Percentiles rank a stretch among this genome's conserved stretches.
Evolutionary conservation across 108 stramenopile species (phyloP).

Genomic region (Cyclostephanos tholiformis): DNA sequence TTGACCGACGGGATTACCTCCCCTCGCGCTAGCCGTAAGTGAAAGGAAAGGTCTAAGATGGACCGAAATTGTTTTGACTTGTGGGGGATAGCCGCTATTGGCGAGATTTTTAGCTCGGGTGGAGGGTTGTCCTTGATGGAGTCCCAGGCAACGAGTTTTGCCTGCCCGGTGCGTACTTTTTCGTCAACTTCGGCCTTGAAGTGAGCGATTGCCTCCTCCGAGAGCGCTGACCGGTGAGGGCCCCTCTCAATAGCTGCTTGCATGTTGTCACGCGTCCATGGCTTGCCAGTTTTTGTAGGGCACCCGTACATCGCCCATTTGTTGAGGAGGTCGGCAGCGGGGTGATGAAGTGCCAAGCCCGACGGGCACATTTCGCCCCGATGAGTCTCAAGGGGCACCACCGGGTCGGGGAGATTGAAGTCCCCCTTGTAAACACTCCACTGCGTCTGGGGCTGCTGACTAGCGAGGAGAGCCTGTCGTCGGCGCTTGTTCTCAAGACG

Average conservation of each 20-base stretch:
- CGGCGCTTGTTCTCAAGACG: too few species aligned
- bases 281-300: neutral
- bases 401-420: conserved; percentile 10
- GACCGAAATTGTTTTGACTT: neutral
- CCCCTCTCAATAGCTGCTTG: too few species aligned
- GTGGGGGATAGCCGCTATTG: too few species aligned
- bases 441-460: neutral
- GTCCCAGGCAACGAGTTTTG: too few species aligned
- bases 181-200: too few species aligned
- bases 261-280: conserved; percentile 11
- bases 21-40: neutral
- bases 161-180: too few species aligned
- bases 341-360: conserved; percentile 16
- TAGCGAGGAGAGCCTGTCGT: neutral
- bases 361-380: conserved; percentile 23
- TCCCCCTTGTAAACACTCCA: conserved; percentile 3
- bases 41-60: too few species aligned
- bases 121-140: too few species aligned
- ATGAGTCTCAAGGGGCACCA: neutral
- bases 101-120: too few species aligned
- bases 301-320: conserved; percentile 19
- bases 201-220: too few species aligned
- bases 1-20: neutral
- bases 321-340: conserved; percentile 9
- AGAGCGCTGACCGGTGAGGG: conserved; percentile 9